Conservation (phyloP, 1,139 yeast genomes). For the Protomyces macrosporus region DNA sequence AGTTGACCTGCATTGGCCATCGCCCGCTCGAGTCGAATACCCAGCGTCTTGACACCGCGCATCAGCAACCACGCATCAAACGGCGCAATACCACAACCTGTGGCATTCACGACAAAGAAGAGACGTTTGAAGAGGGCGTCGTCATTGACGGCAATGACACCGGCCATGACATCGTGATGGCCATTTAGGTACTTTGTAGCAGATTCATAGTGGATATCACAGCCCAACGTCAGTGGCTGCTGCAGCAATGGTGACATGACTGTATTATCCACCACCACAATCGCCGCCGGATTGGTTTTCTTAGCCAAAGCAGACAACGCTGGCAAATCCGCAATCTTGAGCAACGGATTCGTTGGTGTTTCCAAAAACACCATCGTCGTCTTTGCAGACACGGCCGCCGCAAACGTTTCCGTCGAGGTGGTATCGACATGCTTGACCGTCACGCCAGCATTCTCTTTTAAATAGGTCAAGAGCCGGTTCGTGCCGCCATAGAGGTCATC, state of each 20-base stretch:
- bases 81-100: constrained; percentile 85
- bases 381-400: constrained; percentile 42
- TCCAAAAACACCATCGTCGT: constrained; percentile 84
- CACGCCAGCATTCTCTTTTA: constrained; percentile 62
- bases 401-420: constrained; percentile 58
- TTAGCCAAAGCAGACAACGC: constrained; percentile 51
- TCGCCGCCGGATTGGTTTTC: constrained; percentile 52
- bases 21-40: constrained; percentile 70
- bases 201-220: constrained; percentile 81
- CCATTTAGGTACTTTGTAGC: constrained; percentile 90
- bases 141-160: constrained; percentile 68
- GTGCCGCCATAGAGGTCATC: constrained; percentile 94
- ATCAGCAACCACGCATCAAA: constrained; percentile 91
- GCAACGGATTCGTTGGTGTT: constrained; percentile 84
- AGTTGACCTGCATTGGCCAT: constrained; percentile 61
- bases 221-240: constrained; percentile 77
- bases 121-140: constrained; percentile 57
- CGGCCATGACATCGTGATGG: constrained; percentile 87
- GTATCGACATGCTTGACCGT: constrained; percentile 77
- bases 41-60: constrained; percentile 84
- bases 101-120: constrained; percentile 78
- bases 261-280: constrained; percentile 84
- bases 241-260: constrained; percentile 91
- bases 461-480: constrained; percentile 71
- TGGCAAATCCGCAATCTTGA: constrained; percentile 66